Percentiles rank a stretch among this genome's conserved stretches.
These are phyloP conservation scores for Arxiozyma slooffiae DNA, from an alignment of 1,139 yeast genomes.

Conservation along the genomic window DNA sequence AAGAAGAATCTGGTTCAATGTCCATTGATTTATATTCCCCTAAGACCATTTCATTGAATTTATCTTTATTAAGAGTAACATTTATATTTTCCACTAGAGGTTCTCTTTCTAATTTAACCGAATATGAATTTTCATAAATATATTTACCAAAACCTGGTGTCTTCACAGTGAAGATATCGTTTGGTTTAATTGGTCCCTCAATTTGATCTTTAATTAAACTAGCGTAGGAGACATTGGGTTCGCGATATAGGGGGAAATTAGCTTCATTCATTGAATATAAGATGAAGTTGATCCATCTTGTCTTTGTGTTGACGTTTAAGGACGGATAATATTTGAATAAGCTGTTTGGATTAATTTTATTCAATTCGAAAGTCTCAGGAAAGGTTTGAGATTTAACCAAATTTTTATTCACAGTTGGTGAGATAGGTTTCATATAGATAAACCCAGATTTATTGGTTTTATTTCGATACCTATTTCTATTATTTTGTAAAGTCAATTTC, in stretches of 20 bases:
- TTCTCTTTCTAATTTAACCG: slow-evolving; percentile 18
- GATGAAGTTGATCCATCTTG: slow-evolving; percentile 18
- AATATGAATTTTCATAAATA: slow-evolving; percentile 12
- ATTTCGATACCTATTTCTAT: slow-evolving; percentile 1
- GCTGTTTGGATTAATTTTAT: slow-evolving; percentile 19
- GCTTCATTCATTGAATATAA: slow-evolving; percentile 15
- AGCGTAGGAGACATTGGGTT: slow-evolving; percentile 10
- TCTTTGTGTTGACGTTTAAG: slow-evolving; percentile 11
- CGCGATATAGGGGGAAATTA: slow-evolving; percentile 21
- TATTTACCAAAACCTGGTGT: slow-evolving; percentile 18
- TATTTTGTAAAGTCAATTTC: too few relatives aligned
- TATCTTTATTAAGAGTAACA: slow-evolving; percentile 11
- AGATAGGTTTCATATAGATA: slow-evolving; percentile 1
- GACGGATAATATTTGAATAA: slow-evolving; percentile 19
- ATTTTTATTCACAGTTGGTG: not conserved
- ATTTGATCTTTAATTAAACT: not conserved
- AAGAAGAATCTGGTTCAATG: not conserved
- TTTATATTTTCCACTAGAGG: slow-evolving; percentile 16
- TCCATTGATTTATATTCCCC: slow-evolving; percentile 19
- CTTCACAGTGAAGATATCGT: slow-evolving; percentile 1
- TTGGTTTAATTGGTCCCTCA: slow-evolving; percentile 1
- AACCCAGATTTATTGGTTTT: not conserved
- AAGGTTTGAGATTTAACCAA: not conserved
- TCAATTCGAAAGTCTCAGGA: slow-evolving; percentile 15
- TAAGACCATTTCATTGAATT: slow-evolving; percentile 12